Evolutionary conservation across 495 filamentous ascomycete species (phyloP).

Genomic region (Neurospora cerealis): DNA sequence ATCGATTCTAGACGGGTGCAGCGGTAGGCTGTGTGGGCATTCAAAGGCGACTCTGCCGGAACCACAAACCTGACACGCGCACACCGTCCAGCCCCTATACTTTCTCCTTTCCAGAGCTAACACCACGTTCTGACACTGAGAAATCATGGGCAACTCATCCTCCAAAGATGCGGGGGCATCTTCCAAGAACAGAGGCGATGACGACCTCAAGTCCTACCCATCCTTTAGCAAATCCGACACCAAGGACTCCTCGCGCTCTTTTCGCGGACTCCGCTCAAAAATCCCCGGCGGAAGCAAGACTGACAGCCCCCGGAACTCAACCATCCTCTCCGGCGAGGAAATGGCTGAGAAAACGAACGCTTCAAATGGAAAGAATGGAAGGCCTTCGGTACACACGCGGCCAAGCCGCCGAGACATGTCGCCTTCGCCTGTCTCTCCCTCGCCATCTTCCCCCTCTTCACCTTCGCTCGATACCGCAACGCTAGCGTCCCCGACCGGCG

Average conservation of each 20-base stretch:
- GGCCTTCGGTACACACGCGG: constrained; percentile 33
- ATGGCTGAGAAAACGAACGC: constrained; percentile 62
- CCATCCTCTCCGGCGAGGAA: constrained; percentile 51
- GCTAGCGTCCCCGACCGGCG: constrained; percentile 30
- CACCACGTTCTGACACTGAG: constrained; percentile 21
- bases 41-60: constrained; percentile 23
- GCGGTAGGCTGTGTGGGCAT: constrained; percentile 35
- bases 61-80: constrained; percentile 30
- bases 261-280: constrained; percentile 61
- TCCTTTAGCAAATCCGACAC: constrained; percentile 93
- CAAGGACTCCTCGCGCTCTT: constrained; percentile 82
- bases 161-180: constrained; percentile 59
- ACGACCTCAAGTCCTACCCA: constrained; percentile 63
- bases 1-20: constrained; percentile 29
- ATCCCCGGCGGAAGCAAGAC: constrained; percentile 49
- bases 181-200: constrained; percentile 27
- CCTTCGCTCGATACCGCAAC: constrained; percentile 24
- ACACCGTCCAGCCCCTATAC: constrained; percentile 27
- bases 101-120: constrained; percentile 19
- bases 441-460: constrained; percentile 32
- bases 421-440: constrained; percentile 33
- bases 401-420: constrained; percentile 26
- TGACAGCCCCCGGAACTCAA: constrained; percentile 74
- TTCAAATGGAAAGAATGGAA: constrained; percentile 52
- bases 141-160: constrained; percentile 79